Percentiles rank a stretch among this genome's conserved stretches.
phyloP scores from a whole-genome alignment of 768 basidiomycete species.

The Podaxis sp. region DNA sequence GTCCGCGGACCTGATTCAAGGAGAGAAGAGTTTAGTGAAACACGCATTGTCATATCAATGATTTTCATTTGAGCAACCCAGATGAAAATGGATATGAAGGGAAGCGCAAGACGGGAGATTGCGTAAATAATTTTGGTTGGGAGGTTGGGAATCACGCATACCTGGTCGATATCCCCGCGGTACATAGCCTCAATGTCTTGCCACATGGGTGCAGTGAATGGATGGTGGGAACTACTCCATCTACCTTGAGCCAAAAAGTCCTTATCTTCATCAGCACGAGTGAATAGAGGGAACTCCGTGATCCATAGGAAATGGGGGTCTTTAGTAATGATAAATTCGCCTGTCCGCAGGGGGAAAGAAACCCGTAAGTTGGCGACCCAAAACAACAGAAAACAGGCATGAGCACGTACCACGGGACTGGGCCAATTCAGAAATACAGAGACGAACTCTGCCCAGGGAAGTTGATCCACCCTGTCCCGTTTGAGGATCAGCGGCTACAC shows the following conservation, averaged over 20 bases:
- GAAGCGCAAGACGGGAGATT: background rate
- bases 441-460: slow-evolving; percentile 64
- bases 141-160: slow-evolving; percentile 23
- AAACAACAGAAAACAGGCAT: slow-evolving; percentile 9
- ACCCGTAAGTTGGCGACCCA: slow-evolving; percentile 5
- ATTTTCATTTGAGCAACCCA: background rate
- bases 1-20: slow-evolving; percentile 70
- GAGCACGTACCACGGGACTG: slow-evolving; percentile 50
- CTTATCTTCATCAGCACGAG: slow-evolving; percentile 84
- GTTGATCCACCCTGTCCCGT: slow-evolving; percentile 77
- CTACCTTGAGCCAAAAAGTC: slow-evolving; percentile 79
- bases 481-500: slow-evolving; percentile 12
- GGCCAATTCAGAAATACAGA: slow-evolving; percentile 63
- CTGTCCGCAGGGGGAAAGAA: slow-evolving; percentile 27
- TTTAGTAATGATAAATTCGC: slow-evolving; percentile 48
- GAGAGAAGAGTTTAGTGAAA: slow-evolving; percentile 2
- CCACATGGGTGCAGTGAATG: slow-evolving; percentile 94
- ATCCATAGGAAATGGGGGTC: slow-evolving; percentile 90
- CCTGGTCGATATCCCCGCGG: slow-evolving; percentile 57
- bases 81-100: slow-evolving; percentile 6
- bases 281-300: slow-evolving; percentile 92
- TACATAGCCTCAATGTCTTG: slow-evolving; percentile 81
- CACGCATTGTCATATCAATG: slow-evolving; percentile 5
- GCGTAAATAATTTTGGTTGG: slow-evolving; percentile 9
- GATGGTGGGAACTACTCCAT: slow-evolving; percentile 93